Evolutionary conservation across 2,329 filamentous ascomycete genomes (phyloP), one percentile per base, ranked within the genome.

Genomic region (Colletotrichum echinochloae): DNA sequence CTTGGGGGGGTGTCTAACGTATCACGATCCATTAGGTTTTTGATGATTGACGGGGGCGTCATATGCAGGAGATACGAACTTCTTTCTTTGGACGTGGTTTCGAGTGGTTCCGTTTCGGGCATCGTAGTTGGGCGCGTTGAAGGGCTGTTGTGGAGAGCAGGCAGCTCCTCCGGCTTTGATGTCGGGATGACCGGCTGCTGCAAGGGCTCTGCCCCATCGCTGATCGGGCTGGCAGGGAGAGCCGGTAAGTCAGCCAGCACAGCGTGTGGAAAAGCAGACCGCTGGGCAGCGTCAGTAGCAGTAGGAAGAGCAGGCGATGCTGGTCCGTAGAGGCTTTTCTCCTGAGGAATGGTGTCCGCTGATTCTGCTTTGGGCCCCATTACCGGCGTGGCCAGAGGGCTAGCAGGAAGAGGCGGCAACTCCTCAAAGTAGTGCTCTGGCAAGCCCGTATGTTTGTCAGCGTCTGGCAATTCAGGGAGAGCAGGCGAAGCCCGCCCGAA

Each of bases 31-130:
- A 74, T 76, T 65, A 74, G 65, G n/a, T 73, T 77, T 65, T 76
- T 77, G 26, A 79, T 75, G 26, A 74, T 69, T 8, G 79, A 78
- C 18, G 79, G 76, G 2, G 84, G 80, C 30, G 80, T 81, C 18
- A 81, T 81, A 60, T 81, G 76, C 37, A 82, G 79, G 20, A 84
- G 73, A 73, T 83, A 82, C 16, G 81, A 83, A 74, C 80, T 85
- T 73, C 80, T 77, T 70, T 83, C 79, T 73, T 83, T 83, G 8
- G 81, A 82, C 69, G 79, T 81, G 20, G 82, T 68, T 46, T 85
- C 82, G 20, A 83, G 72, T 6, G 81, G 78, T 35, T 79, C 79
- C 26, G 81, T 80, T 46, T 85, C 80, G 78, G 66, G 78, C 79
- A 5, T 78, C 79, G 2, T 65, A 37, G 6, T 20, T 18, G 74